Base-by-base conservation (phyloP, 169 alveolate species). In the Plasmodium chabaudi region DNA sequence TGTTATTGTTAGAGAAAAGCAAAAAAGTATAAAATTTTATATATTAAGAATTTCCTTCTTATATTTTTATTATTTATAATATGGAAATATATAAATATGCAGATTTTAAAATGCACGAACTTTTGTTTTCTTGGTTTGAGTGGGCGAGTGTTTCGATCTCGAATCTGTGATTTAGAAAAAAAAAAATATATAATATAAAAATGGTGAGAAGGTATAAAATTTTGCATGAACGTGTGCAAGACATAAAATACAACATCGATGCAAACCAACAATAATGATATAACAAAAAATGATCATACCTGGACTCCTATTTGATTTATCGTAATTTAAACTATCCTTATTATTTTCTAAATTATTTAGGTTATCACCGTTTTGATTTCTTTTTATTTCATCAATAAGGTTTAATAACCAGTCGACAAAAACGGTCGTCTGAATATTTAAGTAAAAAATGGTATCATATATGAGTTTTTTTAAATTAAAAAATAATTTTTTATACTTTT, bases 401-500 rank as follows among this genome's bases (percentile, higher is more conserved):
- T 63, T 65, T 64, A 59, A 51, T 65, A 77, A 59, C 89, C 89
- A 77, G 53, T 63, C 39, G 5, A 77, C 89, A 53, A 77, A 77
- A 13, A 64, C 77, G 5, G 67, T 59, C 21, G 89, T 77, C 89
- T 77, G 56, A 23, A n/a, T 25, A 9, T 10, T 13, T 13, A 68
- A 44, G 23, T 9, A 17, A 75, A 5, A 34, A 60, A 55, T n/a
- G 15, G 9, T 34, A 60, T 15, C 1, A 56, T 51, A 13, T 61
- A 42, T 17, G 34, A 12, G 25, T 34, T 7, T 56, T 13, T 55
- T 34, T 19, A 25, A n/a, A n/a, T 42, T 5, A 27, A 25, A 70
- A 21, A 21, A n/a, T n/a, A n/a, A n/a, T n/a, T n/a, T n/a, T n/a
- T n/a, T n/a, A n/a, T n/a, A n/a, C 1, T 27, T 27, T 34, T 34